Base-by-base conservation (phyloP, 75 land plant species). In the Azolla pinnata region DNA sequence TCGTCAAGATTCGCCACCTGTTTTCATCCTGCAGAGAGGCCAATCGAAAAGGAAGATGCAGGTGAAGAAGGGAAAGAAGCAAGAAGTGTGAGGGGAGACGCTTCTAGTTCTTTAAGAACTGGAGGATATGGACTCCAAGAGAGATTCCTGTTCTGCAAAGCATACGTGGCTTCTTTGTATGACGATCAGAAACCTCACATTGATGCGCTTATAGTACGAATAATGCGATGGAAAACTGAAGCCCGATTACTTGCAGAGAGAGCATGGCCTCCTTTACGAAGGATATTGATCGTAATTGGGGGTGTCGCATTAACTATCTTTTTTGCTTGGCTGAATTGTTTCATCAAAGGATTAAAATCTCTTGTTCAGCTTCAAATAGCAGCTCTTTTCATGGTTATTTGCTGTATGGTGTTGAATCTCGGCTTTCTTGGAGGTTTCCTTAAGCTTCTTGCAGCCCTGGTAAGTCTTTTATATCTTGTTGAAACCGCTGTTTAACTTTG, bases 331-430 rank as follows among this genome's bases (percentile, higher is more conserved):
- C 44, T 73, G 27, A 67, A 61, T 47, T 67, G 65, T 26, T 27
- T 47, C 25, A 66, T 73, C 2, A 46, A 67, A 31, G 75, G 75
- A 19, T 49, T 67, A n/a, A 55, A 29, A 0, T 73, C 75, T 5
- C 30, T 73, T 12, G 70, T 67, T 33, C 47, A 64, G 5, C 35
- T 73, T 47, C 59, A 70, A 20, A 54, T 70, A 1, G 65, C 64
- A 24, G 75, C 75, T 2, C 61, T 60, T 56, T 73, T 65, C 31
- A 40, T 73, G 25, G 35, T 67, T 31, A 33, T 67, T 29, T 73
- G 75, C 63, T 66, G 75, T 33, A 31, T 54, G 29, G 51, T 31
- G 21, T 51, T 73, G 24, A 62, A 62, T 64, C 63, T 73, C 34
- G 29, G 29, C 28, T 46, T 62, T 18, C 64, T 73, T 2, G 70